Evolutionary conservation across 768 basidiomycete species (phyloP).

Genomic region (Tulasnella sp.): DNA sequence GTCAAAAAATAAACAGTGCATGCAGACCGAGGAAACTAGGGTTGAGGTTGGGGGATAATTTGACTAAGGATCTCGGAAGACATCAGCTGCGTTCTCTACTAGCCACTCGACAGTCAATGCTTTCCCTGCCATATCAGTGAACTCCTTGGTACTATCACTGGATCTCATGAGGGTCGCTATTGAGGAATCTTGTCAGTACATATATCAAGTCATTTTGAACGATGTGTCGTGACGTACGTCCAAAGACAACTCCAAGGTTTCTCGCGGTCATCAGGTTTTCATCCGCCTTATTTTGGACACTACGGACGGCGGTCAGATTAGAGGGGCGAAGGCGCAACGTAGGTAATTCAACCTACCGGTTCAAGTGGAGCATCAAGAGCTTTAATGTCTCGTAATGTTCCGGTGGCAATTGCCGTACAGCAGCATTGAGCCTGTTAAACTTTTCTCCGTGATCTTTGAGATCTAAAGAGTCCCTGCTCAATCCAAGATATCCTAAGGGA

Average conservation of each 20-base stretch:
- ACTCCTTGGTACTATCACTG: slow-evolving; percentile 71
- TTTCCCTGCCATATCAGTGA: slow-evolving; percentile 96
- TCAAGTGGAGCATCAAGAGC: slow-evolving; percentile 72
- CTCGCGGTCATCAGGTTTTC: slow-evolving; percentile 87
- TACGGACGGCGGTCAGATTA: slow-evolving; percentile 16
- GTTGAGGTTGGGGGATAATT: background rate
- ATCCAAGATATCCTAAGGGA: background rate
- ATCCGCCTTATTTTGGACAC: slow-evolving; percentile 51
- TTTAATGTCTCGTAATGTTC: slow-evolving; percentile 82
- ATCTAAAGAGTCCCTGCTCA: slow-evolving; percentile 15
- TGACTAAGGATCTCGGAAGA: slow-evolving; percentile 9
- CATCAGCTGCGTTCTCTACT: slow-evolving; percentile 64
- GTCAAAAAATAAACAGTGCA: background rate
- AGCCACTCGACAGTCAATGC: slow-evolving; percentile 89
- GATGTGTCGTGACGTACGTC: slow-evolving; percentile 51
- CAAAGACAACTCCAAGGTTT: slow-evolving; percentile 95
- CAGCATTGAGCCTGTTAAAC: slow-evolving; percentile 44
- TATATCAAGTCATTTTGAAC: background rate
- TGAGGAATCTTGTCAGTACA: slow-evolving; percentile 15
- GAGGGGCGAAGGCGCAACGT: background rate
- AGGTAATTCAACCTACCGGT: slow-evolving; percentile 53
- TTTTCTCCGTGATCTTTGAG: slow-evolving; percentile 51
- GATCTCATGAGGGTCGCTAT: slow-evolving; percentile 91
- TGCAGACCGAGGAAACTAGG: background rate
- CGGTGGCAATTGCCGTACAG: slow-evolving; percentile 64